phyloP scores from a whole-genome alignment of 306 rosid genomes.

The Castanopsis chinensis region DNA sequence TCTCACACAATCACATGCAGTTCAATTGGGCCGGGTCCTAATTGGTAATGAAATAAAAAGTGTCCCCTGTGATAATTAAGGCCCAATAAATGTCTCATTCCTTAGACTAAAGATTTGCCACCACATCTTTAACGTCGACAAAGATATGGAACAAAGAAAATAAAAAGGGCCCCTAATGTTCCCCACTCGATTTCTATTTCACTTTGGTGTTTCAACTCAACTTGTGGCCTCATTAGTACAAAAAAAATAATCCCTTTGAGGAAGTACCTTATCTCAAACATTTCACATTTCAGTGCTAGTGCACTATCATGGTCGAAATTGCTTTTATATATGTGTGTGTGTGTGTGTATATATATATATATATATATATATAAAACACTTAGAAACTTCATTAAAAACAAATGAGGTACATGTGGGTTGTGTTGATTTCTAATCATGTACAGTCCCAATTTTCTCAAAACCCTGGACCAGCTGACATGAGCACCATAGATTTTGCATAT shows the following conservation, averaged over 20 bases:
- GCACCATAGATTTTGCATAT: conserved; percentile 29
- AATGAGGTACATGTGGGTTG: conserved; percentile 12
- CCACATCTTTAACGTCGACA: background rate
- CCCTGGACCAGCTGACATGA: conserved; percentile 28
- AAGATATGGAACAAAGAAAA: background rate
- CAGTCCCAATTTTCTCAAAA: background rate
- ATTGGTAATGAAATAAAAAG: background rate
- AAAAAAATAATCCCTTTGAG: background rate
- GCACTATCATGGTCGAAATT: background rate
- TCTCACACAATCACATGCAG: too few relatives aligned
- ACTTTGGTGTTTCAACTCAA: background rate
- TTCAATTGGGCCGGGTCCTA: background rate
- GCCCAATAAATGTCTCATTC: too few relatives aligned
- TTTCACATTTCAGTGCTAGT: background rate
- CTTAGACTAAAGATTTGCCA: background rate
- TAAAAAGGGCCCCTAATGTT: background rate
- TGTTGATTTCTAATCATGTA: background rate
- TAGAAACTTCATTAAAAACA: background rate
- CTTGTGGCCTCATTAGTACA: background rate
- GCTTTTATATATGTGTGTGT: background rate
- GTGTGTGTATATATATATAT: too few relatives aligned
- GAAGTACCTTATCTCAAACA: background rate
- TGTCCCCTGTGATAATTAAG: too few relatives aligned
- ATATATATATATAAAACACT: background rate
- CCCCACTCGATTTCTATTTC: background rate